A percentile compares a stretch with the other conserved stretches of the same genome.
Conservation (phyloP, 2,329 filamentous ascomycete genomes). For the Penicillium olsonii region DNA sequence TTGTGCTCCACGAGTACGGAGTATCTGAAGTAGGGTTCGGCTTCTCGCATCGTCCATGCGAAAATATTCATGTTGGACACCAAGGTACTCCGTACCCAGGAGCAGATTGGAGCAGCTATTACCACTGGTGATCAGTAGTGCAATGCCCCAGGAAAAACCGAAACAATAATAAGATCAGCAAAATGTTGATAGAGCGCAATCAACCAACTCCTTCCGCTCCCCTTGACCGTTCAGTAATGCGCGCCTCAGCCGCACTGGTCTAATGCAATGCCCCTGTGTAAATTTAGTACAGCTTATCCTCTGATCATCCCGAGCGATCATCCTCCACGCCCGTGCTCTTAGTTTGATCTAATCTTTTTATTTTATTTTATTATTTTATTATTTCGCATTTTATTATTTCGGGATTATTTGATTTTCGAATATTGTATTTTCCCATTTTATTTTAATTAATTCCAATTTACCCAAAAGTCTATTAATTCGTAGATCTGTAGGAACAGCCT, state of each 20-base stretch:
- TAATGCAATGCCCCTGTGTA: slow-evolving; percentile 14
- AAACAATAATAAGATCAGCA: too few species aligned
- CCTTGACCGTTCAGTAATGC: background rate
- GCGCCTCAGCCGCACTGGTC: slow-evolving; percentile 16
- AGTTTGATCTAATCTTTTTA: slow-evolving; percentile 23
- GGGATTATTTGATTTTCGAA: slow-evolving; percentile 2
- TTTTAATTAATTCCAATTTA: slow-evolving; percentile 19
- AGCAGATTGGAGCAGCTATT: too few species aligned
- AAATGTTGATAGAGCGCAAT: background rate
- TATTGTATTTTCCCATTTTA: slow-evolving; percentile 6
- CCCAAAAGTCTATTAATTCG: slow-evolving; percentile 24
- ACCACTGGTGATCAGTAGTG: too few species aligned
- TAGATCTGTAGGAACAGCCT: slow-evolving; percentile 26
- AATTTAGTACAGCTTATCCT: slow-evolving; percentile 25
- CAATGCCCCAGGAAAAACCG: too few species aligned
- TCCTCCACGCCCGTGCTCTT: slow-evolving; percentile 25
- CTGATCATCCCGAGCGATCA: slow-evolving; percentile 29
- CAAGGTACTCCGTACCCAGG: background rate
- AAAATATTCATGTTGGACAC: background rate
- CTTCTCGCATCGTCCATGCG: background rate
- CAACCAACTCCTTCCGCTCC: background rate
- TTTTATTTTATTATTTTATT: slow-evolving; percentile 16
- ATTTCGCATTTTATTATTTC: slow-evolving; percentile 2
- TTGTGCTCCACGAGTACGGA: slow-evolving; percentile 14
- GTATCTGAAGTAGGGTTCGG: background rate